A percentile compares a stretch with the other conserved stretches of the same genome.
Evolutionary conservation across 1,284 basidiomycete species (phyloP).

Genomic region (Cutaneotrichosporon daszewskae): DNA sequence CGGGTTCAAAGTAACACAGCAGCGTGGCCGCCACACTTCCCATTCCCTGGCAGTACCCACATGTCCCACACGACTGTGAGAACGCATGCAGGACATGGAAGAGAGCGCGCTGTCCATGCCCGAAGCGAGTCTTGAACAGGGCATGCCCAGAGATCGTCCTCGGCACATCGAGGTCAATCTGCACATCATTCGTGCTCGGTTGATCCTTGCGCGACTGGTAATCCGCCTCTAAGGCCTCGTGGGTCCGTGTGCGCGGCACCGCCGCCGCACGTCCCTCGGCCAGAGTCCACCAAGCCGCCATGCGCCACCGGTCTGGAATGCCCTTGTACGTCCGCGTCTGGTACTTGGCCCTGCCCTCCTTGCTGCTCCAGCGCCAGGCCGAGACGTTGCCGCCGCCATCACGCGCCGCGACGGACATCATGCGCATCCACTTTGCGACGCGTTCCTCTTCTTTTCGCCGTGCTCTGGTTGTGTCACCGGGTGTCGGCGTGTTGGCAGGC

Average conservation of each 20-base stretch:
- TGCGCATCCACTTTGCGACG: conserved; percentile 80
- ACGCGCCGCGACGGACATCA: conserved; percentile 62
- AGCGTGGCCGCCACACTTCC: conserved; percentile 93
- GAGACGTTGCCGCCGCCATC: conserved; percentile 72
- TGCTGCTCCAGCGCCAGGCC: conserved; percentile 62
- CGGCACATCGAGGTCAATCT: conserved; percentile 97
- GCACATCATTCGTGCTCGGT: conserved; percentile 84
- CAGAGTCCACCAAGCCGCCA: conserved; percentile 83
- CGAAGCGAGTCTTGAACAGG: conserved; percentile 92
- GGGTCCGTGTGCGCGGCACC: neutral
- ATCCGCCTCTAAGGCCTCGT: conserved; percentile 44
- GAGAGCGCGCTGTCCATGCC: conserved; percentile 83
- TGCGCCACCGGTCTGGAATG: conserved; percentile 91
- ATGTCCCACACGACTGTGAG: conserved; percentile 73
- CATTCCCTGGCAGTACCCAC: conserved; percentile 99
- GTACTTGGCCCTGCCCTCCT: conserved; percentile 58
- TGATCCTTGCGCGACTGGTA: conserved; percentile 63
- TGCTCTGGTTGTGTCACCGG: conserved; percentile 12
- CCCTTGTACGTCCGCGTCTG: conserved; percentile 71
- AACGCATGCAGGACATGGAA: conserved; percentile 94
- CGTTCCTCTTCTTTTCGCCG: conserved; percentile 60
- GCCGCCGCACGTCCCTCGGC: conserved; percentile 45
- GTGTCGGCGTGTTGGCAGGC: conserved; percentile 3
- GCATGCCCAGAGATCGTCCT: conserved; percentile 92
- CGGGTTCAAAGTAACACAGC: conserved; percentile 85